Evolutionary conservation across 805 yeast species (phyloP).

Genomic region (Candida arabinofermentans): DNA sequence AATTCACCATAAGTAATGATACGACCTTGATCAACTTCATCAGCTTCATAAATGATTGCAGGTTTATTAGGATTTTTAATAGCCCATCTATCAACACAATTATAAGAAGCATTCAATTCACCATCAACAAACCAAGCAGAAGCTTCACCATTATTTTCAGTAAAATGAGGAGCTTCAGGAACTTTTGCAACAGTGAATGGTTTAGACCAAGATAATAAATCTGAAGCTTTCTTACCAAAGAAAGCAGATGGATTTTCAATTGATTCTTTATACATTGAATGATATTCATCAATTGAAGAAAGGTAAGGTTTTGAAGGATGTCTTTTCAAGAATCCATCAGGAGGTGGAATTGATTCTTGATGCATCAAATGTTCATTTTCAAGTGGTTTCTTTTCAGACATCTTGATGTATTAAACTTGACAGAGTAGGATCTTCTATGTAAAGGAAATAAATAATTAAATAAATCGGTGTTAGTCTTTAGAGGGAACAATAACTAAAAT

Average conservation of each 20-base stretch:
- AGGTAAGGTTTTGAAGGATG: slow-evolving; percentile 47
- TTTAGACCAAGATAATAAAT: slow-evolving; percentile 48
- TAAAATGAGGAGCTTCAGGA: slow-evolving; percentile 38
- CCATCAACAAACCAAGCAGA: slow-evolving; percentile 80
- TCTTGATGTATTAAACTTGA: too few species aligned
- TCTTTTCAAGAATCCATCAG: slow-evolving; percentile 33
- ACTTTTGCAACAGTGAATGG: slow-evolving; percentile 46
- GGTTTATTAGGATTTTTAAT: slow-evolving; percentile 77
- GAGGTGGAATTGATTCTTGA: slow-evolving; percentile 27
- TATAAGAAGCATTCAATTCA: slow-evolving; percentile 81
- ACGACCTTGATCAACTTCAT: slow-evolving; percentile 72
- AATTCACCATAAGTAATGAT: slow-evolving; percentile 82
- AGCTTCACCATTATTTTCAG: slow-evolving; percentile 46
- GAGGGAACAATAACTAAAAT: too few species aligned
- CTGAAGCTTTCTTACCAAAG: slow-evolving; percentile 50
- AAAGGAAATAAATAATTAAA: too few species aligned
- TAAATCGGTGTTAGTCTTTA: too few species aligned
- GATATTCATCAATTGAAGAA: slow-evolving; percentile 46
- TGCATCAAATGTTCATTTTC: slow-evolving; percentile 33
- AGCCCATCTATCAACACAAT: slow-evolving; percentile 96
- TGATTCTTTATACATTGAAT: slow-evolving; percentile 48
- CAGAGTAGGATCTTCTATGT: too few species aligned
- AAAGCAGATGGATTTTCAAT: slow-evolving; percentile 51
- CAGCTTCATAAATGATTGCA: slow-evolving; percentile 91
- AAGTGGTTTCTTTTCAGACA: slow-evolving; percentile 21